phyloP scores from a whole-genome alignment of 768 basidiomycete genomes.

The Amanita pallidorosea region DNA sequence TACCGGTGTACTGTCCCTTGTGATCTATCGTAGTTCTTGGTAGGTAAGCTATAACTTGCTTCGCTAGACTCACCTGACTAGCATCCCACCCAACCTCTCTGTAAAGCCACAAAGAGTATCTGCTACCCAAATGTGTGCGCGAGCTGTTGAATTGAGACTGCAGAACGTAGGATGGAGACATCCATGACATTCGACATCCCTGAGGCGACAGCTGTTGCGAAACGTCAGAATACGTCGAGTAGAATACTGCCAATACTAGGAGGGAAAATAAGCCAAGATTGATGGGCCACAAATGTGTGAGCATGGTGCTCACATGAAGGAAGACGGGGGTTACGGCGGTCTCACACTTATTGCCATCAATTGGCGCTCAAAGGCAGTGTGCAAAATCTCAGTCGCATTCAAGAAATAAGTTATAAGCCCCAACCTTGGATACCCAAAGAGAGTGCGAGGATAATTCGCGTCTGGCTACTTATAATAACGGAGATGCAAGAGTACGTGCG shows the following conservation, averaged over 20 bases:
- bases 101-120: conserved; percentile 88
- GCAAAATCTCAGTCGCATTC: background rate
- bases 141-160: conserved; percentile 55
- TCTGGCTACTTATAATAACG: conserved; percentile 8
- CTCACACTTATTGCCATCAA: background rate
- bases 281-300: background rate
- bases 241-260: conserved; percentile 17
- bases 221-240: conserved; percentile 33
- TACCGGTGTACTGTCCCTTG: conserved; percentile 59
- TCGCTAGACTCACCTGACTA: conserved; percentile 32
- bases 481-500: conserved; percentile 5
- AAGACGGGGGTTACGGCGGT: background rate
- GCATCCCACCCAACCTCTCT: conserved; percentile 81
- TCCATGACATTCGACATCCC: conserved; percentile 95
- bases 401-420: conserved; percentile 3
- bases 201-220: conserved; percentile 58
- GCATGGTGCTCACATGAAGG: conserved; percentile 10
- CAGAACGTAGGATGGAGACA: conserved; percentile 83
- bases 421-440: background rate
- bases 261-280: conserved; percentile 3
- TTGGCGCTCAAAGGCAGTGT: background rate
- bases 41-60: background rate
- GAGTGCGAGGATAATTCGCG: background rate
- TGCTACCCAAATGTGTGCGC: conserved; percentile 60
- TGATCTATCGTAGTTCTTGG: conserved; percentile 5